These are phyloP conservation scores for Bjerkandera adusta DNA, from an alignment of 1,284 basidiomycete genomes.

Conservation along the genomic window DNA sequence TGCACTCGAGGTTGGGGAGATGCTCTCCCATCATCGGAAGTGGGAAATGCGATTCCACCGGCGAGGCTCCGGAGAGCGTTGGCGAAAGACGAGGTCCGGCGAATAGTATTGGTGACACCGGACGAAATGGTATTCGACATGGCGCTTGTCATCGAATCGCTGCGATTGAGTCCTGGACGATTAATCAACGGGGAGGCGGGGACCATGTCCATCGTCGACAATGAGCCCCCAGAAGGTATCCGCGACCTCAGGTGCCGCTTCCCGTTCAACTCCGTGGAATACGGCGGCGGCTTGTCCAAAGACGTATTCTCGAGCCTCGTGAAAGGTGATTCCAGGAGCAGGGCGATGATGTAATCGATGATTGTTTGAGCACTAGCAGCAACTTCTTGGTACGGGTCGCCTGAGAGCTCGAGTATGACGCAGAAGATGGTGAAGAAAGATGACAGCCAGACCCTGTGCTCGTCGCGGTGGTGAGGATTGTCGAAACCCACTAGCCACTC, in stretches of 20 bases:
- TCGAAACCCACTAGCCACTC: constrained; percentile 75
- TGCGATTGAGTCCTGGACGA: constrained; percentile 51
- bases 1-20: constrained; percentile 37
- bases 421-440: constrained; percentile 94
- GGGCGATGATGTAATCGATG: constrained; percentile 89
- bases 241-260: constrained; percentile 40
- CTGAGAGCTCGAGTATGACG: constrained; percentile 86
- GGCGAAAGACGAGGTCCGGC: constrained; percentile 83
- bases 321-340: constrained; percentile 88
- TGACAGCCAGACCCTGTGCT: constrained; percentile 82
- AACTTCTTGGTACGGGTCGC: constrained; percentile 93
- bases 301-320: constrained; percentile 67
- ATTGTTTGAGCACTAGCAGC: constrained; percentile 89
- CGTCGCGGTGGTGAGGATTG: constrained; percentile 68
- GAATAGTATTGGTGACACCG: constrained; percentile 64
- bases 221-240: constrained; percentile 50
- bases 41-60: constrained; percentile 66
- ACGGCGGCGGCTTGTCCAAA: constrained; percentile 49
- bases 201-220: constrained; percentile 33
- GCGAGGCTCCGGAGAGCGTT: constrained; percentile 79
- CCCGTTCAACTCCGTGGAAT: constrained; percentile 26
- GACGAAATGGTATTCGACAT: constrained; percentile 47
- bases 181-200: constrained; percentile 36
- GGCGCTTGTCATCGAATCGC: constrained; percentile 51
- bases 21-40: constrained; percentile 48